Conservation (phyloP, 495 filamentous ascomycete genomes). For the Penicillium ochrochloron region DNA sequence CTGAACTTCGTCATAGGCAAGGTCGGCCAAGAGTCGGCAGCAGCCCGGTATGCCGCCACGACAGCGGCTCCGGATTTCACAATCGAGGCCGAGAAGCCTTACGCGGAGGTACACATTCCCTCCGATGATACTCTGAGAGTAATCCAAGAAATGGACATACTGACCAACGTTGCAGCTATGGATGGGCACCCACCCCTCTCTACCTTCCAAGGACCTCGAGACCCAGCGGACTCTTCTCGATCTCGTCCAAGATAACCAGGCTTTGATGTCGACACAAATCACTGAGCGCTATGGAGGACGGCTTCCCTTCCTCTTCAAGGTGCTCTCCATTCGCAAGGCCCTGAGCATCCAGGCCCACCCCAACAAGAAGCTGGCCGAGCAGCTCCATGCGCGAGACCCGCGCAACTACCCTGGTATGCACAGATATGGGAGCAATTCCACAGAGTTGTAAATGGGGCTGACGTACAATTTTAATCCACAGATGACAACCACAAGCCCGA, state of each 20-base stretch:
- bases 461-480: constrained; percentile 23
- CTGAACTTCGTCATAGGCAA: constrained; percentile 57
- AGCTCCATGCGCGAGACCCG: constrained; percentile 81
- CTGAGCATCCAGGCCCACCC: constrained; percentile 97
- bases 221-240: constrained; percentile 89
- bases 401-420: constrained; percentile 84
- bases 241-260: constrained; percentile 84
- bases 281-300: constrained; percentile 74
- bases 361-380: constrained; percentile 94
- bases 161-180: constrained; percentile 66
- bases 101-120: constrained; percentile 71
- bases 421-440: not conserved
- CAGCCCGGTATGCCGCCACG: constrained; percentile 76
- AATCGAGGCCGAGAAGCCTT: constrained; percentile 78
- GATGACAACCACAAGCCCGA: constrained; percentile 99
- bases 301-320: constrained; percentile 96
- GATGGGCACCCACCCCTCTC: constrained; percentile 98
- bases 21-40: constrained; percentile 74
- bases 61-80: constrained; percentile 71
- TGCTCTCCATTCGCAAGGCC: constrained; percentile 90
- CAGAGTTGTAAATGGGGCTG: not conserved
- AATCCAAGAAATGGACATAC: constrained; percentile 13
- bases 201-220: constrained; percentile 85
- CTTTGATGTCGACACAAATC: constrained; percentile 73
- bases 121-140: constrained; percentile 10